These are phyloP conservation scores for Clonostachys rosea DNA, from an alignment of 2,329 filamentous ascomycete species.

Conservation along the genomic window DNA sequence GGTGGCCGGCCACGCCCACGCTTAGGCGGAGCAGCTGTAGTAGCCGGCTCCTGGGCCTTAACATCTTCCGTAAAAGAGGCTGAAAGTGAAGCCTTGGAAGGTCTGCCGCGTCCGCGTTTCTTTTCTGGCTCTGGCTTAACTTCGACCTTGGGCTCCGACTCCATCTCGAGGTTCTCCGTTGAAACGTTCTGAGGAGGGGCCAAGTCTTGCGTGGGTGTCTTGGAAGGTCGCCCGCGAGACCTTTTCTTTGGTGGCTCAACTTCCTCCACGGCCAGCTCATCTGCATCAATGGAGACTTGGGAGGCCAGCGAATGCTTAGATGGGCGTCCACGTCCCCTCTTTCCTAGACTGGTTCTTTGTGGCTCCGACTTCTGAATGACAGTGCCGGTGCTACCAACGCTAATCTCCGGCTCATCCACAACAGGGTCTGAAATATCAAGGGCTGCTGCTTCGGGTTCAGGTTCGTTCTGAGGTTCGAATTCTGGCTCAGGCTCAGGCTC, in stretches of 20 bases:
- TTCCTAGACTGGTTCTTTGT: conserved; percentile 8
- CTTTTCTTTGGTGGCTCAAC: conserved; percentile 1
- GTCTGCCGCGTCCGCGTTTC: conserved; percentile 21
- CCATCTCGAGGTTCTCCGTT: too few species aligned
- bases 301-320: conserved; percentile 2
- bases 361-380: conserved; percentile 27
- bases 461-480: conserved; percentile 6
- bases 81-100: conserved; percentile 20
- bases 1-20: conserved; percentile 20
- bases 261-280: conserved; percentile 1
- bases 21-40: conserved; percentile 14
- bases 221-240: background rate
- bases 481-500: conserved; percentile 7
- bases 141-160: background rate
- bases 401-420: conserved; percentile 27
- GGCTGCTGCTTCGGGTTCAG: conserved; percentile 15
- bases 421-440: conserved; percentile 7
- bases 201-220: background rate
- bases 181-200: too few species aligned
- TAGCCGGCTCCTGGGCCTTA: conserved; percentile 6
- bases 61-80: conserved; percentile 6
- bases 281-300: background rate
- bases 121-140: conserved; percentile 4
- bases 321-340: conserved; percentile 14
- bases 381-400: conserved; percentile 33